These are phyloP conservation scores for Backusella sp. DNA, from an alignment of 192 early-diverging fungal species.

Conservation along the genomic window DNA sequence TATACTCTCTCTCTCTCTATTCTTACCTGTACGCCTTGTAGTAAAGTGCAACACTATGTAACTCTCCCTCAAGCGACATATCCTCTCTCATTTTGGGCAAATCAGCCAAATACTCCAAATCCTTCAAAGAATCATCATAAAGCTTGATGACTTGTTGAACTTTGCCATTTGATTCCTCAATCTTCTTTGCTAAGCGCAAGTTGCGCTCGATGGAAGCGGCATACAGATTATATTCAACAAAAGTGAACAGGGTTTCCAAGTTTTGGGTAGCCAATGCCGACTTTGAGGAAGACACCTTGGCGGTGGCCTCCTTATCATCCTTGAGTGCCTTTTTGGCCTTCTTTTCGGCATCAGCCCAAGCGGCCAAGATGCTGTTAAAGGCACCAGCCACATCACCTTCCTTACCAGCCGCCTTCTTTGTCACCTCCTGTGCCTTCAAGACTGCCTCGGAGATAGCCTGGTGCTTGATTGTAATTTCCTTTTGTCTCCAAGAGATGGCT, in stretches of 20 bases:
- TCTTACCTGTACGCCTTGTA: constrained; percentile 60
- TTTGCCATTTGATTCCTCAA: constrained; percentile 44
- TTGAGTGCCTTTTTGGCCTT: constrained; percentile 58
- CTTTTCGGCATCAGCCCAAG: constrained; percentile 61
- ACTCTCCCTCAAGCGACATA: constrained; percentile 40
- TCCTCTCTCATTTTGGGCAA: constrained; percentile 50
- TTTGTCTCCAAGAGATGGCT: constrained; percentile 51
- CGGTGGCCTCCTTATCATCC: constrained; percentile 60
- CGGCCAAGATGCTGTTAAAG: constrained; percentile 56
- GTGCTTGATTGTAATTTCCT: constrained; percentile 41
- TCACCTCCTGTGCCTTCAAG: constrained; percentile 42
- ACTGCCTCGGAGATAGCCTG: constrained; percentile 47
- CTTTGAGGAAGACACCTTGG: constrained; percentile 71
- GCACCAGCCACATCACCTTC: constrained; percentile 40
- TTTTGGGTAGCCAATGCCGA: constrained; percentile 57
- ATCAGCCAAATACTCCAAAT: constrained; percentile 53
- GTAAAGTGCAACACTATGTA: constrained; percentile 47
- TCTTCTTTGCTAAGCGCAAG: constrained; percentile 43
- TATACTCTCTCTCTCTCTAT: not conserved
- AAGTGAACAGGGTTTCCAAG: constrained; percentile 54
- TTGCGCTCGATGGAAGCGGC: constrained; percentile 56
- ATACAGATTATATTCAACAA: constrained; percentile 57
- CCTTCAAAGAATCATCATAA: constrained; percentile 55
- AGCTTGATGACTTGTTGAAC: constrained; percentile 64
- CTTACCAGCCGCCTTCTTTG: constrained; percentile 19